Conservation (phyloP, 192 early-diverging fungal species). For the Phycomyces nitens region DNA sequence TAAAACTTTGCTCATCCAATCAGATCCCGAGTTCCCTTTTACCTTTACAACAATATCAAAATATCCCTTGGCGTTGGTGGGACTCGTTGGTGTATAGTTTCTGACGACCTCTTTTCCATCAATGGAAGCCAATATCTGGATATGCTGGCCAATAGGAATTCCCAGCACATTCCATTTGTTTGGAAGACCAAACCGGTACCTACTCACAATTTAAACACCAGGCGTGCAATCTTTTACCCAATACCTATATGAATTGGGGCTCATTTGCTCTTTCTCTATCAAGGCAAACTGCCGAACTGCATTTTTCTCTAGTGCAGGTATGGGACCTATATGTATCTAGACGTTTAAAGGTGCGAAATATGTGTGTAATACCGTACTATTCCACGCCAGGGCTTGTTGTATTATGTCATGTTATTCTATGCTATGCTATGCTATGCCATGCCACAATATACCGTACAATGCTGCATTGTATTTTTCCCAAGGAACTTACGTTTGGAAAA, state of each 20-base stretch:
- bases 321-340: conserved; percentile 1
- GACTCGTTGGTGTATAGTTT: conserved; percentile 64
- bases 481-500: neutral
- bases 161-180: conserved; percentile 57
- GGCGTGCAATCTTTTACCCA: neutral
- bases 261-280: conserved; percentile 8
- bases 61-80: conserved; percentile 44
- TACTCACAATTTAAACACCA: conserved; percentile 13
- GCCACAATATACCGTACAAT: too few relatives aligned
- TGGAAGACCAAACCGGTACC: conserved; percentile 82
- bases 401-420: too few relatives aligned
- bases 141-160: conserved; percentile 77
- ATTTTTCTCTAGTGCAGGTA: conserved; percentile 16
- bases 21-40: neutral
- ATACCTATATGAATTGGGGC: conserved; percentile 23
- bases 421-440: too few relatives aligned
- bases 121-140: conserved; percentile 15
- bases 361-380: too few relatives aligned
- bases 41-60: conserved; percentile 74
- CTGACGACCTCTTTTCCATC: conserved; percentile 22
- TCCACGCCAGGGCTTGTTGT: too few relatives aligned
- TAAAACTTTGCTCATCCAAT: neutral
- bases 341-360: neutral
- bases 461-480: neutral
- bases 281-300: conserved; percentile 19